Evolutionary conservation across 495 filamentous ascomycete species (phyloP).

Genomic region (Aspergillus cavernicola): DNA sequence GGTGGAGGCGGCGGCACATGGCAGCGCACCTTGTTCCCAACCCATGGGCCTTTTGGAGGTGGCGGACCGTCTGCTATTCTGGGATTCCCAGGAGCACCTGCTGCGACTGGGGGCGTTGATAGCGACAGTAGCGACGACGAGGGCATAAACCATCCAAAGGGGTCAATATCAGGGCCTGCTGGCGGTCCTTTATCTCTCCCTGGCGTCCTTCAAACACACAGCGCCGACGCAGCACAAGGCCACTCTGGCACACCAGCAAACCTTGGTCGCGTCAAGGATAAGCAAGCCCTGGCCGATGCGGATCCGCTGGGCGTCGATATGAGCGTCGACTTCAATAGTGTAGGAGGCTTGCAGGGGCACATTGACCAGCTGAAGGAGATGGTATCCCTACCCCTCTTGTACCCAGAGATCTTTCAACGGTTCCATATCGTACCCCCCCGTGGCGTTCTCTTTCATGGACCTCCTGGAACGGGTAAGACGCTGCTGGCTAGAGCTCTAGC

Average conservation of each 20-base stretch:
- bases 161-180: slow-evolving; percentile 14
- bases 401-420: slow-evolving; percentile 88
- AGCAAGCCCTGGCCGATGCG: slow-evolving; percentile 76
- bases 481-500: slow-evolving; percentile 88
- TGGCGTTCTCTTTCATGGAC: slow-evolving; percentile 94
- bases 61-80: slow-evolving; percentile 68
- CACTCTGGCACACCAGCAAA: slow-evolving; percentile 70
- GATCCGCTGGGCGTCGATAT: slow-evolving; percentile 91
- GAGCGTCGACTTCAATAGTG: slow-evolving; percentile 85
- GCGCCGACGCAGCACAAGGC: slow-evolving; percentile 59
- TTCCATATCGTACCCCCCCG: slow-evolving; percentile 92
- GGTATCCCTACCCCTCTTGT: slow-evolving; percentile 88
- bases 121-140: slow-evolving; percentile 98
- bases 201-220: slow-evolving; percentile 60
- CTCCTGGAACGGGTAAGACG: slow-evolving; percentile 96
- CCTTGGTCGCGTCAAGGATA: slow-evolving; percentile 85
- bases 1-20: slow-evolving; percentile 51
- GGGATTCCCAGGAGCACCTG: slow-evolving; percentile 69
- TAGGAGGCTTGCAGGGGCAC: slow-evolving; percentile 86
- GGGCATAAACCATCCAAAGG: slow-evolving; percentile 48
- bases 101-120: slow-evolving; percentile 71
- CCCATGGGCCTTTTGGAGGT: slow-evolving; percentile 89
- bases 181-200: slow-evolving; percentile 61
- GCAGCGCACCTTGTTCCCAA: slow-evolving; percentile 78
- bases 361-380: slow-evolving; percentile 98